Base-by-base conservation (phyloP, 768 basidiomycete species). In the Porpolomopsis calyptriformis region DNA sequence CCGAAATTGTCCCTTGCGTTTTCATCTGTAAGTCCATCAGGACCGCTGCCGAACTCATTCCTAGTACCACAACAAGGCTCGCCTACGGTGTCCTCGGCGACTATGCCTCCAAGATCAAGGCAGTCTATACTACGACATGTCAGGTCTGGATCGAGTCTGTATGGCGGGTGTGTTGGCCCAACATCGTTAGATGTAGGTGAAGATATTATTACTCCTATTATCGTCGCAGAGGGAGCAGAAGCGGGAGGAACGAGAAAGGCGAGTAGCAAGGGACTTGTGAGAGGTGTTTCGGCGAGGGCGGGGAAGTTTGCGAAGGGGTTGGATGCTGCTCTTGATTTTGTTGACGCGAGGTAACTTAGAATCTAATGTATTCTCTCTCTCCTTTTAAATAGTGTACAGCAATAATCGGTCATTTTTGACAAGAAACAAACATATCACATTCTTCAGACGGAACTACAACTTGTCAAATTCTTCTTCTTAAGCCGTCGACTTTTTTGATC, bases 241-340 rank as follows among this genome's bases (percentile, higher is more conserved):
- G 6, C 26, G 33, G 3, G 29, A n/a, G 9, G 49, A 45, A 16
- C 43, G 43, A 10, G 42, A 19, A 64, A 58, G 53, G 62, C 60
- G 54, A 11, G 35, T 16, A 64, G 58, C 53, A 62, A 60, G 53
- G 55, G 33, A 3, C 60, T 67, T 27, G 57, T 64, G 43, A 57
- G 63, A 6, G 62, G 64, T 0, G 45, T 67, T 46, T 60, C 66
- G 26, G 43, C 60, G 45, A 55, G 65, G 22, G 58, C 68, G 46
- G 60, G 62, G 40, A 61, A 55, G 49, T 48, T 71, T 16, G 68
- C 68, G 14, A 59, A 55, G 35, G 61, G 62, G 22, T 55, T 69
- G 46, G 67, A 69, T 49, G 62, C 66, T 3, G 66, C 67, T 0
- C 59, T 69, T 29, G 68, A 69, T 48, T 69, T 69, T 49, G 67